Conservation (phyloP, 306 rosid species). For the Prunus persica region DNA sequence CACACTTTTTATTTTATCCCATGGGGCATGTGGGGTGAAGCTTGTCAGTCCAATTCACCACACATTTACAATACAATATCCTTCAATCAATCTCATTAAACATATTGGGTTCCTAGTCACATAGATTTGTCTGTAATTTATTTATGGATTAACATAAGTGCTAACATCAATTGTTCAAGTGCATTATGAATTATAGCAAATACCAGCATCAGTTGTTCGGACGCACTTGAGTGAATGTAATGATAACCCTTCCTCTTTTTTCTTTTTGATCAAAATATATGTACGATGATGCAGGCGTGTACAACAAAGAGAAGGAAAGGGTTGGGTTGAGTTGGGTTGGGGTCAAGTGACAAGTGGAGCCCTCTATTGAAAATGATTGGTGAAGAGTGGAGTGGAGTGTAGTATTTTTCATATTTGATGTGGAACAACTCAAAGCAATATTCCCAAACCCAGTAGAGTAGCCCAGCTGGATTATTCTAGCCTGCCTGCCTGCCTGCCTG, state of each 20-base stretch:
- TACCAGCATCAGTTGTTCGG: too few relatives aligned
- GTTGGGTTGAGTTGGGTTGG: conserved; percentile 1
- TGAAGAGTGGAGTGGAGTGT: background rate
- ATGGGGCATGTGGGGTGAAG: conserved; percentile 17
- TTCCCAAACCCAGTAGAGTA: background rate
- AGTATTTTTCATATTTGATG: background rate
- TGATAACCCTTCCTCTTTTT: too few relatives aligned
- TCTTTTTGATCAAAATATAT: too few relatives aligned
- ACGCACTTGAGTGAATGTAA: too few relatives aligned
- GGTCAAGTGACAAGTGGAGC: conserved; percentile 27
- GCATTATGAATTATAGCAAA: too few relatives aligned
- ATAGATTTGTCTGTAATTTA: too few relatives aligned
- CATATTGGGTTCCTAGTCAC: too few relatives aligned
- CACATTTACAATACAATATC: background rate
- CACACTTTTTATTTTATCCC: background rate
- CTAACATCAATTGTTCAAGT: too few relatives aligned
- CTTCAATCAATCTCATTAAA: too few relatives aligned
- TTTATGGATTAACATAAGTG: too few relatives aligned
- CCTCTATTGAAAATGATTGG: conserved; percentile 27
- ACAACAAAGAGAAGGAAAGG: conserved; percentile 4
- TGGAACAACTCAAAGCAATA: conserved; percentile 23
- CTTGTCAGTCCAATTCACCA: conserved; percentile 11
- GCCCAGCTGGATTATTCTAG: conserved; percentile 24
- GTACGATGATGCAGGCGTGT: background rate
- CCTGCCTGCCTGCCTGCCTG: background rate